Base-by-base conservation (phyloP, 495 filamentous ascomycete species). In the Aspergillus kassunensis region DNA sequence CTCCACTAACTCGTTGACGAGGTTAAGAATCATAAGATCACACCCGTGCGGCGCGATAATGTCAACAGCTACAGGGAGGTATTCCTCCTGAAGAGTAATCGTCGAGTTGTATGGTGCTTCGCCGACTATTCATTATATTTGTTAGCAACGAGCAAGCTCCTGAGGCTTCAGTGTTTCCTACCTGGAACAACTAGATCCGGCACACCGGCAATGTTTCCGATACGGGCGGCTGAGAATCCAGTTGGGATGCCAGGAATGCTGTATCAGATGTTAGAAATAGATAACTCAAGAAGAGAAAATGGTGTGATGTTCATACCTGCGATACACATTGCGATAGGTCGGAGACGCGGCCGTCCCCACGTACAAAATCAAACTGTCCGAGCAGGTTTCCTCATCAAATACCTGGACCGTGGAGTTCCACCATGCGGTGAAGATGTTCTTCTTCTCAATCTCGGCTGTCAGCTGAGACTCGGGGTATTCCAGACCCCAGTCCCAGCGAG, bases 401-500 rank as follows among this genome's bases (percentile, higher is more conserved):
- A 43, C 44, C 29, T 24, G 52, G 1, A 24, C 31, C 3, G 46
- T 46, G 27, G 21, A 25, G 18, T 54, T 49, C 44, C 25, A 39
- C 81, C 80, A 85, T 33, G 68, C 48, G 58, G 66, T 72, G 55
- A 84, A 85, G 2, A 72, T 51, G 4, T 72, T 73, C 51, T 75
- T 76, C 53, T 80, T 79, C 5, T 57, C 47, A 24, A 71, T 35
- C 15, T 72, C 77, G 4, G 62, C 52, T 5, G 68, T 59, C 1
- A 58, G 56, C 11, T 76, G 56, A 0, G 62, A 62, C 2, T 65
- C 61, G 0, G 76, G 67, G 34, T 70, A 62, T 1, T 57, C 43
- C 47, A 77, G 73, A 16, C 76, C 82, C 61, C 71, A 85, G 16
- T 33, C 16, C 81, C 82, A 88, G 6, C 83, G 76, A 2, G 67